Evolutionary conservation across 2,329 filamentous ascomycete genomes (phyloP).

Genomic region (Sphaceloma murrayae): DNA sequence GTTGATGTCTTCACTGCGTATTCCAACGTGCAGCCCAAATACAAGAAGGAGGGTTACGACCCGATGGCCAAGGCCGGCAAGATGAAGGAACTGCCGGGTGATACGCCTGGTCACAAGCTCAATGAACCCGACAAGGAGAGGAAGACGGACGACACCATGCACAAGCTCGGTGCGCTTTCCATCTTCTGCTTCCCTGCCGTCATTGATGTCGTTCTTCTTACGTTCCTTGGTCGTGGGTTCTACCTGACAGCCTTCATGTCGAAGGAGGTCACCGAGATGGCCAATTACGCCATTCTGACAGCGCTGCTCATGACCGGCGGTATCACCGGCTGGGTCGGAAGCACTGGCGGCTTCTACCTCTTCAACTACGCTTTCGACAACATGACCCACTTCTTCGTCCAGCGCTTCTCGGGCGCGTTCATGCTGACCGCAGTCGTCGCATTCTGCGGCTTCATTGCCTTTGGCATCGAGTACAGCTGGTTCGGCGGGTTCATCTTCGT

Average conservation of each 20-base stretch:
- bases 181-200: constrained; percentile 55
- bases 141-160: constrained; percentile 14
- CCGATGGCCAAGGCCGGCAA: constrained; percentile 18
- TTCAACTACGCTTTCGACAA: constrained; percentile 23
- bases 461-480: constrained; percentile 18
- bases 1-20: constrained; percentile 20
- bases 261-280: constrained; percentile 20
- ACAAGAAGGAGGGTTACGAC: constrained; percentile 17
- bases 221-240: constrained; percentile 50
- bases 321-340: constrained; percentile 54
- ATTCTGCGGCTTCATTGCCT: constrained; percentile 19
- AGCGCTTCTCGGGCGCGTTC: constrained; percentile 18
- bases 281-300: constrained; percentile 19
- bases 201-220: constrained; percentile 51
- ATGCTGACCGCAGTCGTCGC: constrained; percentile 18
- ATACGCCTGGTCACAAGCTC: constrained; percentile 16
- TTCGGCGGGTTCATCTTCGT: constrained; percentile 46
- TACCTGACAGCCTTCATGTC: constrained; percentile 52
- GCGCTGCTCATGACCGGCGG: constrained; percentile 48
- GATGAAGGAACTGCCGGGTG: constrained; percentile 16
- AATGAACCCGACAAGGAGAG: constrained; percentile 17
- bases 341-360: constrained; percentile 51
- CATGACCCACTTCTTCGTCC: constrained; percentile 19
- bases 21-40: constrained; percentile 23
- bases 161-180: constrained; percentile 19